Evolutionary conservation across 139 green algal genomes (phyloP).

Genomic region (Diplosphaera chodatii): DNA sequence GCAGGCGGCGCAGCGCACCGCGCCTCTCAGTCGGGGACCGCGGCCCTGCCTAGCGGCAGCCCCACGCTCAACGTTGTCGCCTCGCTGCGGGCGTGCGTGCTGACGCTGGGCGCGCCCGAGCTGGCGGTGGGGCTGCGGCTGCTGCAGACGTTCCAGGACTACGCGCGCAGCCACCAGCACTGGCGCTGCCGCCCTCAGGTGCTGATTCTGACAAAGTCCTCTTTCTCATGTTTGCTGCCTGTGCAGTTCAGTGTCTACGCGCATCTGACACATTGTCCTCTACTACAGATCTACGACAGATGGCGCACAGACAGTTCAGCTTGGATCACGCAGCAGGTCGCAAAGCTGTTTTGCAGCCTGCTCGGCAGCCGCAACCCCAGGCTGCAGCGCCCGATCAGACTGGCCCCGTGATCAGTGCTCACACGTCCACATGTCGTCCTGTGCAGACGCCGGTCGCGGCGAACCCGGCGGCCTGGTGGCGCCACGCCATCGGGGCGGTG

Average conservation of each 20-base stretch:
- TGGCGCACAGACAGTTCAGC: too few species aligned
- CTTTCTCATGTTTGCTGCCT: too few species aligned
- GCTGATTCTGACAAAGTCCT: too few species aligned
- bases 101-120: constrained; percentile 17
- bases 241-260: too few species aligned
- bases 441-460: constrained; percentile 17
- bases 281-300: too few species aligned
- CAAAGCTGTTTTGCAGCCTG: too few species aligned
- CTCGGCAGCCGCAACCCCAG: too few species aligned
- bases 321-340: too few species aligned
- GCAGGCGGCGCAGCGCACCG: background rate
- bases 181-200: constrained; percentile 35
- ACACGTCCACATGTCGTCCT: too few species aligned
- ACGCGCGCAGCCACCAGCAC: constrained; percentile 21
- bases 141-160: constrained; percentile 27
- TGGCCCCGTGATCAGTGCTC: too few species aligned
- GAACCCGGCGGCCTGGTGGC: constrained; percentile 40
- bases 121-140: constrained; percentile 31
- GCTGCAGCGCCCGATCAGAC: too few species aligned
- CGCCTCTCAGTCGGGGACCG: background rate
- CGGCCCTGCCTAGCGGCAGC: background rate
- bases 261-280: too few species aligned
- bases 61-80: constrained; percentile 28
- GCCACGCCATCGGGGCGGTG: constrained; percentile 28
- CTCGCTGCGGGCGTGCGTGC: constrained; percentile 33